Percentiles rank a stretch among this genome's conserved stretches.
phyloP scores from a whole-genome alignment of 768 basidiomycete species.

The Termitomyces sp. region DNA sequence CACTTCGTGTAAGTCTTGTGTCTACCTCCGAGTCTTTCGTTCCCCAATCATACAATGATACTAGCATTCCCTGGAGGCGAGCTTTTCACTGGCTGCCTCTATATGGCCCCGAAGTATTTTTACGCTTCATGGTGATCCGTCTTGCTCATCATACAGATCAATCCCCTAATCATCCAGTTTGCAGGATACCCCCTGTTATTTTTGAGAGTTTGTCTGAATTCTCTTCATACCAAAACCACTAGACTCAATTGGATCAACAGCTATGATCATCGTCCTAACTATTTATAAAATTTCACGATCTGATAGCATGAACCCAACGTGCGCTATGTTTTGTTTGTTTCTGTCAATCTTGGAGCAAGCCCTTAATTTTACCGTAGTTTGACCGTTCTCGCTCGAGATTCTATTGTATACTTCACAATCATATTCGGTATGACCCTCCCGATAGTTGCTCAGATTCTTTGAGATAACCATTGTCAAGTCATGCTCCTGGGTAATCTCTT shows the following conservation, averaged over 20 bases:
- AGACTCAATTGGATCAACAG: not conserved
- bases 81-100: not conserved
- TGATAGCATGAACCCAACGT: not conserved
- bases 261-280: not conserved
- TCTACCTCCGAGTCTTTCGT: no score
- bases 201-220: not conserved
- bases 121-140: not conserved
- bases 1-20: not conserved
- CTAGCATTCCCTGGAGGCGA: not conserved
- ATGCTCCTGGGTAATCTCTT: constrained; percentile 1
- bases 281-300: not conserved
- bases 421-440: not conserved
- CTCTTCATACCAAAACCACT: not conserved
- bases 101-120: not conserved
- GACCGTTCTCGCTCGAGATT: not conserved
- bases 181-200: constrained; percentile 1
- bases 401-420: not conserved
- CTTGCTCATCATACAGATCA: not conserved
- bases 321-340: not conserved
- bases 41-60: no score
- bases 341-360: not conserved
- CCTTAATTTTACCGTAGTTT: not conserved
- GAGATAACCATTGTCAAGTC: not conserved
- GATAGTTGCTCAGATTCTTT: not conserved
- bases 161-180: not conserved